Evolutionary conservation across 2,329 filamentous ascomycete species (phyloP), one percentile per base, ranked within the genome.

Genomic region (Emmonsiellopsis sp.): DNA sequence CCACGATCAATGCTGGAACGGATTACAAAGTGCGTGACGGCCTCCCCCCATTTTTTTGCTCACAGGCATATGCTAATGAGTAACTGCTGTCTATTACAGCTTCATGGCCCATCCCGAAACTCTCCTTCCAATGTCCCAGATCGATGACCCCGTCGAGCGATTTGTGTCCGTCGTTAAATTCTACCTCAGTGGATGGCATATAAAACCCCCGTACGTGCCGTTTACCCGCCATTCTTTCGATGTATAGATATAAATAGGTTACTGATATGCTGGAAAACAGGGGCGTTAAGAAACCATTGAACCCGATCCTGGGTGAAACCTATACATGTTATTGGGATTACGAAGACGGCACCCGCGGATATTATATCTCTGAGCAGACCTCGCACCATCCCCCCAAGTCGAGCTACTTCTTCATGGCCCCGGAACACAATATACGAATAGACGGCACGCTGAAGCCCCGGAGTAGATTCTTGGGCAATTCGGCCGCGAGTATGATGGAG

Each of bases 21-120:
- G 63, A 98, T 98, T 69, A 98, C 93, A 65, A 98, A 98, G 91
- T 95, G 76, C 61, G 83, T 75, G 11, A 37, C 32, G 16, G 30
- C 15, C 13, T 10, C 13, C n/a, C 15, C 34, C 15, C 16, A 1
- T n/a, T 16, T 37, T 37, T 40, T 40, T 44, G 15, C 7, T 10
- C 37, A 6, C 49, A 30, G 42, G 30, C 35, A 30, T 34, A 47
- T 60, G 34, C 52, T 63, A 54, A 61, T 49, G 8, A 35, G 54
- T 54, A 59, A 63, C 50, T 68, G 62, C 32, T 13, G 30, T 50
- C 43, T 41, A 10, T 45, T 47, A 42, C 67, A 96, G 91, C 77
- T 98, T 98, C 79, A 98, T 98, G 93, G 94, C 92, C 63, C 93
- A 98, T 68, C 93, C 93, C 41, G 93, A 98, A 73, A 94, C 90